Base-by-base conservation (phyloP, 2,329 filamentous ascomycete species). In the Curvularia sp. region DNA sequence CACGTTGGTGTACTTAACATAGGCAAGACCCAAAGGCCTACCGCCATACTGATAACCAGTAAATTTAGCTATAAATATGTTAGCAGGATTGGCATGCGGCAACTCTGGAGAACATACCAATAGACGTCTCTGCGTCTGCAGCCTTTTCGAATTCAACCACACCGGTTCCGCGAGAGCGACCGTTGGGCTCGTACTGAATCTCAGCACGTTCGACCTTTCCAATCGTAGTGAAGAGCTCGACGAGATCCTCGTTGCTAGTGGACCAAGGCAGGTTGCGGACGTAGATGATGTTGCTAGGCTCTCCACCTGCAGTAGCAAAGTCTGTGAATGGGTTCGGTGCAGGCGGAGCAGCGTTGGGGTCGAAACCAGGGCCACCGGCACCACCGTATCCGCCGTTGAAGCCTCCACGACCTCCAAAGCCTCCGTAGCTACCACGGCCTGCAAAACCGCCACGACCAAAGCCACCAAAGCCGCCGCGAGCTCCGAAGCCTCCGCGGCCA, bases 261-360 rank as follows among this genome's bases (percentile, higher is more conserved):
- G 95, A 98, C 95, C 95, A 99, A 12, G 95, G 95, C 63, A 99
- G 87, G 77, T 99, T 99, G 81, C 94, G 93, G 65, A 98, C 95
- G 74, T 96, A 97, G 77, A 99, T 99, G 52, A 84, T 87, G 71
- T 92, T 86, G 77, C 89, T 88, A 67, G 89, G 88, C 41, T 98
- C 95, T 53, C 90, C 92, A 50, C 93, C 93, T 59, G 91, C 87
- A 19, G 92, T 94, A 57, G 93, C 94, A 74, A 87, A 92, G 77
- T 98, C 95, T 49, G 94, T 98, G 81, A 98, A 98, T 0, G 93
- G 87, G 78, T 98, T 98, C 0, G 94, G 90, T 18, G 87, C 85
- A 30, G 83, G 82, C 30, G 84, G 78, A 61, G 80, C 65, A 63
- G 73, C 74, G 46, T 80, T 79, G 59, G 84, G 83, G 55, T 87